Evolutionary conservation across 2,329 filamentous ascomycete species (phyloP).

Genomic region (Alternaria longipes): DNA sequence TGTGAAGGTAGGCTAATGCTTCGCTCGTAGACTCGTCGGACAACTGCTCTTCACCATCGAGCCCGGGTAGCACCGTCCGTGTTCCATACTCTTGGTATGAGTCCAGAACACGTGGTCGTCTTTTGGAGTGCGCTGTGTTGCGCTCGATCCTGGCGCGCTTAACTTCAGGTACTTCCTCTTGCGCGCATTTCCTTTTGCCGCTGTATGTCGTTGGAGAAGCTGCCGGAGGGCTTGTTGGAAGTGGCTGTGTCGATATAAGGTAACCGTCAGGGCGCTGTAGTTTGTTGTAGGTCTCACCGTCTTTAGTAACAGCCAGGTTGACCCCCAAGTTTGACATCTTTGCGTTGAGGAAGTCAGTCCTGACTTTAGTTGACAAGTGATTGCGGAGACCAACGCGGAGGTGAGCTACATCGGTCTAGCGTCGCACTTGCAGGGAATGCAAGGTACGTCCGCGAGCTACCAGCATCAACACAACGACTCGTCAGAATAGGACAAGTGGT

Average conservation of each 20-base stretch:
- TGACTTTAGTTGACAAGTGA: conserved; percentile 1
- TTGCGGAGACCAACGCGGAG: conserved; percentile 18
- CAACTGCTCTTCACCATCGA: conserved; percentile 36
- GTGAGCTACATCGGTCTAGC: conserved; percentile 11
- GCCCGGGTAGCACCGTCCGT: conserved; percentile 42
- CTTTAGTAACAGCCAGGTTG: conserved; percentile 44
- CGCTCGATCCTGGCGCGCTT: conserved; percentile 29
- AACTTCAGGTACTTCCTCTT: conserved; percentile 15
- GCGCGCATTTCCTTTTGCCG: conserved; percentile 38
- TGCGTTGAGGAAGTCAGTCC: conserved; percentile 1
- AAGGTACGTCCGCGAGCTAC: background rate
- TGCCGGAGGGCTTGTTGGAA: conserved; percentile 10
- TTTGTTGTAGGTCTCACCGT: conserved; percentile 51
- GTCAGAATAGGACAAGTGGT: background rate
- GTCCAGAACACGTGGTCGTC: conserved; percentile 13
- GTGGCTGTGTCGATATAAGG: conserved; percentile 21
- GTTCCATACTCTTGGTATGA: conserved; percentile 34
- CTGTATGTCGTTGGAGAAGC: conserved; percentile 3
- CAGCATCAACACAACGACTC: background rate
- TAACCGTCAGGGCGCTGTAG: conserved; percentile 46
- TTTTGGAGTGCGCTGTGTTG: conserved; percentile 1
- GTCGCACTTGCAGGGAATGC: background rate
- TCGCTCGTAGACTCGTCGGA: conserved; percentile 41
- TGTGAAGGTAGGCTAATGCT: conserved; percentile 47
- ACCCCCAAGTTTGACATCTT: conserved; percentile 37